A percentile compares a stretch with the other conserved stretches of the same genome.
These are phyloP conservation scores for Epichloe coenophiala DNA, from an alignment of 2,329 filamentous ascomycete species.

Conservation along the genomic window DNA sequence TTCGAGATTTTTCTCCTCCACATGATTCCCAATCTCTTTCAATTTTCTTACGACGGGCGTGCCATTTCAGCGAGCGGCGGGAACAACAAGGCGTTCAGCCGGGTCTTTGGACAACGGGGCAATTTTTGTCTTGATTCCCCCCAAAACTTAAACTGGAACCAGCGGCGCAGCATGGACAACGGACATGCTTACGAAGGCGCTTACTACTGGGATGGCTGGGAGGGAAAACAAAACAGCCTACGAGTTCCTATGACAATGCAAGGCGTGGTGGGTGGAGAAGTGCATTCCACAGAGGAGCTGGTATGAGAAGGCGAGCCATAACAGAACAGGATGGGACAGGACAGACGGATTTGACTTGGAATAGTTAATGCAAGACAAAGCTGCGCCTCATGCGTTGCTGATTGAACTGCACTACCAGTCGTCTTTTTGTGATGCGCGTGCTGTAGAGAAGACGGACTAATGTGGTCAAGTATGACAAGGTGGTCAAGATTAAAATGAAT, in stretches of 20 bases:
- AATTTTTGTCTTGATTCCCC: not conserved
- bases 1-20: too few species aligned
- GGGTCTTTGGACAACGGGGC: not conserved
- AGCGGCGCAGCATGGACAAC: not conserved
- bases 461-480: too few species aligned
- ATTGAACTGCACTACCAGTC: too few species aligned
- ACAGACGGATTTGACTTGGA: not conserved
- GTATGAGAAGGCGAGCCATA: not conserved
- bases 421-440: too few species aligned
- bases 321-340: too few species aligned
- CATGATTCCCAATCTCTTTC: not conserved
- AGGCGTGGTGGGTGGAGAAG: not conserved
- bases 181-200: not conserved
- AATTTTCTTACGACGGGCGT: not conserved
- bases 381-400: too few species aligned
- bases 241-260: slow-evolving; percentile 1
- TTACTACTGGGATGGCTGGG: not conserved
- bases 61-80: not conserved
- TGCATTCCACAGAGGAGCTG: slow-evolving; percentile 1
- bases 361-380: too few species aligned
- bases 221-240: not conserved
- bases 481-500: too few species aligned
- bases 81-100: not conserved
- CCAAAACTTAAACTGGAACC: not conserved
- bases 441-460: too few species aligned